Base-by-base conservation (phyloP, 768 basidiomycete genomes). In the Gloeopeniophorella convolvens region DNA sequence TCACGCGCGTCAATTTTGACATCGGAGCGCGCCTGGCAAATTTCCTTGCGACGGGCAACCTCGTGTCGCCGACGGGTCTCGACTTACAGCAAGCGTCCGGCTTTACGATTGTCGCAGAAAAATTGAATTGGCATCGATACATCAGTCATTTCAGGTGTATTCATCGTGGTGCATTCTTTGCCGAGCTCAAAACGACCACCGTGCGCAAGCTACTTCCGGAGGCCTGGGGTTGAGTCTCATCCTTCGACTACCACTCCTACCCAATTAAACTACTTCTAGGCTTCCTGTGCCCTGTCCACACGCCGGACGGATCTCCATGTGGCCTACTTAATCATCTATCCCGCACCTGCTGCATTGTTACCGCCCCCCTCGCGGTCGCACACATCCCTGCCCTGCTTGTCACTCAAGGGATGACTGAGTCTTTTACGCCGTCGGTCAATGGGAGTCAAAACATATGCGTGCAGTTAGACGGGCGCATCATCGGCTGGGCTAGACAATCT, bases 51-150 rank as follows among this genome's bases (percentile, higher is more conserved):
- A 98, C 96, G 4, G 96, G 96, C 23, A 98, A 98, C 63, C 74
- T 99, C 21, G 77, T 94, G 45, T 95, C 96, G 8, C 92, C 91
- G 0, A 85, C 91, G 1, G 96, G 96, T 53, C 82, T 99, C 47
- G 96, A 98, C 69, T 72, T 99, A 13, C 95, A 98, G 65, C 96
- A 99, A 67, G 85, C 94, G 0, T 86, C 93, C 15, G 96, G 96
- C n/a, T 98, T 95, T 69, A 98, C 96, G 1, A 96, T 99, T 59
- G 88, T 98, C 28, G 96, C 94, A 5, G 96, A 99, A 72, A 98
- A 98, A 68, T 76, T 99, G 53, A 99, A 99, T 67, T 99, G 96
- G 82, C 85, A 89, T 59, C 91, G 96, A 31, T 99, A 97, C 67
- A 92, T 99, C 67, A 89, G 88, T 63, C 96, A 99, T 70, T 99